Evolutionary conservation across 345 rosid genomes (phyloP), one percentile per base, ranked within the genome.

Genomic region (Lumnitzera littorea): DNA sequence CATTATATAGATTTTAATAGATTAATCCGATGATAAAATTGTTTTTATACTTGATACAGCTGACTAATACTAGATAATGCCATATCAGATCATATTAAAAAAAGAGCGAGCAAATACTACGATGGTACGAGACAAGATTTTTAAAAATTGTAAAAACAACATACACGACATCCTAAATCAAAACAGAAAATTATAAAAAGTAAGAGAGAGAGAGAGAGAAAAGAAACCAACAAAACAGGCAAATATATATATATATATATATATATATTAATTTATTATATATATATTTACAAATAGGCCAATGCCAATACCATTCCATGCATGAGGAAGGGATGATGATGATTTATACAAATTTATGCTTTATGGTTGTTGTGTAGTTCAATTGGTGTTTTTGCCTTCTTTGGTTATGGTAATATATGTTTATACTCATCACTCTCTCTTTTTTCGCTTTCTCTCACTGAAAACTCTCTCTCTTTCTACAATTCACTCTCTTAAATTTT

Each of bases 401-500:
- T 48, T 24, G 27, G 46, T 15, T 24, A 13, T 46, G 29, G 16
- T 31, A 4, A 41, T 53, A 15, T 53, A 9, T 12, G 13, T 14
- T 60, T 53, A 12, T 49, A 25, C 25, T 60, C 62, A 31, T 43
- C 65, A 24, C 50, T 61, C 64, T 29, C 24, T 25, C 13, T 23
- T 50, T 51, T 29, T 54, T 64, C 48, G 17, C 55, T 15, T 52
- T 55, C 46, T 25, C 58, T 55, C 46, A 25, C 58, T 55, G 4
- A 2, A 24, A 54, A 20, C 43, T 53, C 16, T 24, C 13, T 49
- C 68, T 56, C 57, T 46, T 50, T 36, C 43, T 36, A 36, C 23
- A 49, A 64, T 57, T 64, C 68, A 50, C 60, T 57, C 62, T 48
- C 50, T 17, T 52, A 50, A 54, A 20, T 20, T 20, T 36, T 36